phyloP scores from a whole-genome alignment of 352 stramenopile species.

The Globisporangium recalcitrans region DNA sequence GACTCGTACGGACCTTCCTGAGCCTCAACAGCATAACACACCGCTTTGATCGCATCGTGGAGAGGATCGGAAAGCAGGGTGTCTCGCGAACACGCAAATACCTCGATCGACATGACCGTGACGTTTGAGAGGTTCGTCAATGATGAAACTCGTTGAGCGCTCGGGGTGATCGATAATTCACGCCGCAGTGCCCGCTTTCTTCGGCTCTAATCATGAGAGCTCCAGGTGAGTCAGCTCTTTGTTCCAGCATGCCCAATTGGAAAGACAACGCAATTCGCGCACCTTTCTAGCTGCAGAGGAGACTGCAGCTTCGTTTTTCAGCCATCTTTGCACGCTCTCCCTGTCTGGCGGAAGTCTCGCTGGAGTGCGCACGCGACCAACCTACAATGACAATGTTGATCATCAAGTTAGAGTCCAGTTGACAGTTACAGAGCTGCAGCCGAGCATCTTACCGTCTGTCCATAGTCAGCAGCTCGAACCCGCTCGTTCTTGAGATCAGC shows the following conservation, averaged over 20 bases:
- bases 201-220: constrained; percentile 5
- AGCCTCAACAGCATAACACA: constrained; percentile 69
- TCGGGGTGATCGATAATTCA: constrained; percentile 3
- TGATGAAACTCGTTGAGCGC: constrained; percentile 11
- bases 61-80: constrained; percentile 67
- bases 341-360: constrained; percentile 31
- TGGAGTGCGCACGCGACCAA: constrained; percentile 33
- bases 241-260: too few species aligned
- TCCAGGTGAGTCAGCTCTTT: too few species aligned
- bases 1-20: constrained; percentile 54
- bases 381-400: not conserved
- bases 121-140: constrained; percentile 54
- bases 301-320: constrained; percentile 17
- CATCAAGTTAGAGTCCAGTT: not conserved
- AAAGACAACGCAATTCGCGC: not conserved
- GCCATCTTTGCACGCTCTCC: constrained; percentile 27
- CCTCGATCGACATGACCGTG: constrained; percentile 75
- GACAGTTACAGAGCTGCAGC: not conserved
- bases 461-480: not conserved
- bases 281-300: constrained; percentile 22
- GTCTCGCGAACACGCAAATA: constrained; percentile 52
- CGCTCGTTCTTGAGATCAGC: constrained; percentile 6
- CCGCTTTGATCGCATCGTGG: constrained; percentile 48
- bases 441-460: constrained; percentile 9
- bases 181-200: constrained; percentile 1